Percentiles rank a stretch among this genome's conserved stretches.
phyloP scores from a whole-genome alignment of 1,139 yeast species.

The Diutina scorzettiae region DNA sequence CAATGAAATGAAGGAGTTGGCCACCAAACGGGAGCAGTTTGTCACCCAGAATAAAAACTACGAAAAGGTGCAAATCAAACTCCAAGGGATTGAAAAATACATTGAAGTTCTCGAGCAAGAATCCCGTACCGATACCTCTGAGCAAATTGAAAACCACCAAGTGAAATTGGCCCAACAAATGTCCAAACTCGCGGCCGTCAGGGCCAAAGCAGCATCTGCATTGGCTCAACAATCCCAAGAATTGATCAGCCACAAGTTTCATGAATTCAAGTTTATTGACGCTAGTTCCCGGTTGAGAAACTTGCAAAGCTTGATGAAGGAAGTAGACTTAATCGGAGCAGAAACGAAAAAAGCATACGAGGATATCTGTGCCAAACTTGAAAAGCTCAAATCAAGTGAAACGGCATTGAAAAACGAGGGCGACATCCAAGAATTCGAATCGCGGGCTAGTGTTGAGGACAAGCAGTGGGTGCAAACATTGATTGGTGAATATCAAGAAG shows the following conservation, averaged over 20 bases:
- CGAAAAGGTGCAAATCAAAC: neutral
- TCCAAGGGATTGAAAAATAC: neutral
- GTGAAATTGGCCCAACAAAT: neutral
- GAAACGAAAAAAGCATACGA: conserved; percentile 22
- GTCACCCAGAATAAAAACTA: neutral
- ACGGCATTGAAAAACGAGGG: conserved; percentile 31
- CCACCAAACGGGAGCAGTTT: neutral
- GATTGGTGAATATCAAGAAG: conserved; percentile 31
- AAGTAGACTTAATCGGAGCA: conserved; percentile 21
- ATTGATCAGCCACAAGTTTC: neutral
- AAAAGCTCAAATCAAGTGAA: conserved; percentile 31
- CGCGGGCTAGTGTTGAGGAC: conserved; percentile 29
- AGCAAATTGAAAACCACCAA: neutral
- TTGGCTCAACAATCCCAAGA: neutral
- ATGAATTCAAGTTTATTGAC: neutral
- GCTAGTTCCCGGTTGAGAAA: neutral
- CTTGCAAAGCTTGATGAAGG: conserved; percentile 20
- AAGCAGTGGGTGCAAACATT: conserved; percentile 28
- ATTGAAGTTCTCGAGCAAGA: neutral
- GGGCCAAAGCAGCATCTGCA: neutral
- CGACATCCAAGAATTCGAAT: conserved; percentile 10
- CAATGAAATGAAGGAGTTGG: conserved; percentile 8
- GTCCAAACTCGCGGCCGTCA: neutral
- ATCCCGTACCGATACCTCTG: neutral
- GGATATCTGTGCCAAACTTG: conserved; percentile 29